These are phyloP conservation scores for Candida xyloterini DNA, from an alignment of 805 yeast species.

Conservation along the genomic window DNA sequence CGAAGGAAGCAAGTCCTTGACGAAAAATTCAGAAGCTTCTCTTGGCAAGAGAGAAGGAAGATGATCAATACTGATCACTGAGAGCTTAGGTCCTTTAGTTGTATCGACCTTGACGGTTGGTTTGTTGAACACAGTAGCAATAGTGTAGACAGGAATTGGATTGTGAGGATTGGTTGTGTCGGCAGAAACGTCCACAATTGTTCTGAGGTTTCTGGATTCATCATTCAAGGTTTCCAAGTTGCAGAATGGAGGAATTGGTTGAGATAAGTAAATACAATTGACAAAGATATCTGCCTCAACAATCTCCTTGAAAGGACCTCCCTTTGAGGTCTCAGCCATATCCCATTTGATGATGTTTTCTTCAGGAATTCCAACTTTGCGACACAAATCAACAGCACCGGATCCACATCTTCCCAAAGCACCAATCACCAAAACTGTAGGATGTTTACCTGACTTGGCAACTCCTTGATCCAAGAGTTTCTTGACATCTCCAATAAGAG, in stretches of 20 bases:
- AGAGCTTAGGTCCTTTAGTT: conserved; percentile 75
- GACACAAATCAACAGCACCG: conserved; percentile 86
- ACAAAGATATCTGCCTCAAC: conserved; percentile 84
- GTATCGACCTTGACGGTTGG: conserved; percentile 88
- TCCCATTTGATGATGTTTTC: conserved; percentile 89
- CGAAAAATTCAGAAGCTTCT: conserved; percentile 92
- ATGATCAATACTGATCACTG: conserved; percentile 95
- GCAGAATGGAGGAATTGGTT: conserved; percentile 92
- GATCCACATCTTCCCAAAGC: conserved; percentile 99
- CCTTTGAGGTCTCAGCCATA: conserved; percentile 91
- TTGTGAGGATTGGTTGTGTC: conserved; percentile 98
- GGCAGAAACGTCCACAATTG: conserved; percentile 96
- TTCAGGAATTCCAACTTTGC: conserved; percentile 84
- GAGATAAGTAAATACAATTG: conserved; percentile 92
- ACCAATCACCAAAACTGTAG: conserved; percentile 87
- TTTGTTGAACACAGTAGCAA: conserved; percentile 85
- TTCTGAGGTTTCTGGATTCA: conserved; percentile 72
- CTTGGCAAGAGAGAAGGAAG: conserved; percentile 94
- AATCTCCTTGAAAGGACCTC: conserved; percentile 96
- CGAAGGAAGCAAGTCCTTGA: conserved; percentile 85
- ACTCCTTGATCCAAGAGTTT: conserved; percentile 53
- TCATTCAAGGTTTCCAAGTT: conserved; percentile 64
- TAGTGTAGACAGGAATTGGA: conserved; percentile 90
- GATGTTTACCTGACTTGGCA: conserved; percentile 60
- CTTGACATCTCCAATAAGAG: conserved; percentile 69